Percentiles rank a stretch among this genome's conserved stretches.
Evolutionary conservation across 208 protist species (phyloP).

Genomic region (Trypanosoma conorhini): DNA sequence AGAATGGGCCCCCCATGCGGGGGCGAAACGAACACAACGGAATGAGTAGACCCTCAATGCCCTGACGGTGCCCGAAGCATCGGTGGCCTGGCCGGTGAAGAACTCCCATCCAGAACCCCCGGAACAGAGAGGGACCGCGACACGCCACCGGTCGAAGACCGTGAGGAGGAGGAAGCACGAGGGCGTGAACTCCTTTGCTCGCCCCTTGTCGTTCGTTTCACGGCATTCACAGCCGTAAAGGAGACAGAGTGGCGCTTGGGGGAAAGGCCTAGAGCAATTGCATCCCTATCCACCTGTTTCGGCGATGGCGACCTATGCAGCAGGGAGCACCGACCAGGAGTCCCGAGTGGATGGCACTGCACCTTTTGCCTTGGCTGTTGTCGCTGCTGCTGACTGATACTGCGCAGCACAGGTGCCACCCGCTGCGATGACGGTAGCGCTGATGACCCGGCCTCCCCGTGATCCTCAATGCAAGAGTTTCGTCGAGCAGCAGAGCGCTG

Average conservation of each 20-base stretch:
- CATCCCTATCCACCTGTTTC: background rate
- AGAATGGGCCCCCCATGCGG: background rate
- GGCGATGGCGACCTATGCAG: slow-evolving; percentile 22
- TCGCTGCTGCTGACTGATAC: background rate
- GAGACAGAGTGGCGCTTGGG: background rate
- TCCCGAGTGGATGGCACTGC: background rate
- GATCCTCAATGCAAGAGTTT: background rate
- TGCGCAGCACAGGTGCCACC: background rate
- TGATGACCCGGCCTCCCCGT: background rate
- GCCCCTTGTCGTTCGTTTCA: background rate
- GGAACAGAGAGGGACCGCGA: slow-evolving; percentile 25
- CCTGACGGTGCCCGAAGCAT: slow-evolving; percentile 31
- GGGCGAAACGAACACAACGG: background rate
- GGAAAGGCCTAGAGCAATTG: background rate
- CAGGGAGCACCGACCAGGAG: background rate
- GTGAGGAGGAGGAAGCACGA: slow-evolving; percentile 1
- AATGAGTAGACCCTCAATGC: slow-evolving; percentile 4
- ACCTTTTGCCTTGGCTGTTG: slow-evolving; percentile 1
- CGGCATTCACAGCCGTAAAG: background rate
- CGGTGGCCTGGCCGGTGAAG: slow-evolving; percentile 50
- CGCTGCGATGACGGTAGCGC: background rate
- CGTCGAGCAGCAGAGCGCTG: slow-evolving; percentile 22
- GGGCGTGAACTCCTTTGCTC: background rate
- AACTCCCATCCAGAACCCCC: slow-evolving; percentile 54
- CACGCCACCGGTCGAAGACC: slow-evolving; percentile 35